phyloP scores from a whole-genome alignment of 371 early-diverging fungal species.

The Mucor ambiguus region DNA sequence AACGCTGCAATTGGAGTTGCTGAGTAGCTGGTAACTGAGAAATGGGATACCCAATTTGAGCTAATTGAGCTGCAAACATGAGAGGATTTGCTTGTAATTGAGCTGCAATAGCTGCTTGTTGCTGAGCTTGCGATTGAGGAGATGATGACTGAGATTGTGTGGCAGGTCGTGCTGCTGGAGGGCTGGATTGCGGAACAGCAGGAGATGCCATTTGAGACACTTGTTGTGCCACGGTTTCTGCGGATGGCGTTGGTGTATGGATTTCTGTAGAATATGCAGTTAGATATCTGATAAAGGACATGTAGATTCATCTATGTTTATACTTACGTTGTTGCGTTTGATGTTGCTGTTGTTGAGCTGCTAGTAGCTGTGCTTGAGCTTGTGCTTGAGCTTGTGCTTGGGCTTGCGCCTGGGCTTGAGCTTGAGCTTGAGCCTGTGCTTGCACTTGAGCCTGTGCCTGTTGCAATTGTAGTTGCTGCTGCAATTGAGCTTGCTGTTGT shows the following conservation, averaged over 20 bases:
- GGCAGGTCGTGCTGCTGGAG: slow-evolving; percentile 21
- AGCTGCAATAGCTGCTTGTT: slow-evolving; percentile 26
- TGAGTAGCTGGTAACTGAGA: slow-evolving; percentile 42
- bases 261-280: background rate
- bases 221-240: slow-evolving; percentile 17
- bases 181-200: slow-evolving; percentile 9
- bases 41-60: slow-evolving; percentile 50
- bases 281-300: background rate
- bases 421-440: slow-evolving; percentile 21
- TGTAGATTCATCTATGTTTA: background rate
- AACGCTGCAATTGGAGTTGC: slow-evolving; percentile 45
- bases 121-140: slow-evolving; percentile 27
- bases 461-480: slow-evolving; percentile 18
- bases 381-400: slow-evolving; percentile 18
- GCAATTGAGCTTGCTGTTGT: slow-evolving; percentile 4
- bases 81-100: slow-evolving; percentile 37
- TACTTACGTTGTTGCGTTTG: slow-evolving; percentile 18
- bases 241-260: slow-evolving; percentile 12
- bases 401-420: slow-evolving; percentile 7
- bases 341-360: slow-evolving; percentile 15
- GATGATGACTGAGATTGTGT: slow-evolving; percentile 21
- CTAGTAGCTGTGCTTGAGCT: slow-evolving; percentile 16
- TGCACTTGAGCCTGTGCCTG: slow-evolving; percentile 14
- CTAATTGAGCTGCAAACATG: slow-evolving; percentile 44
- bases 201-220: slow-evolving; percentile 26